Base-by-base conservation (phyloP, 805 yeast species). In the Wickerhamiella azymoides region DNA sequence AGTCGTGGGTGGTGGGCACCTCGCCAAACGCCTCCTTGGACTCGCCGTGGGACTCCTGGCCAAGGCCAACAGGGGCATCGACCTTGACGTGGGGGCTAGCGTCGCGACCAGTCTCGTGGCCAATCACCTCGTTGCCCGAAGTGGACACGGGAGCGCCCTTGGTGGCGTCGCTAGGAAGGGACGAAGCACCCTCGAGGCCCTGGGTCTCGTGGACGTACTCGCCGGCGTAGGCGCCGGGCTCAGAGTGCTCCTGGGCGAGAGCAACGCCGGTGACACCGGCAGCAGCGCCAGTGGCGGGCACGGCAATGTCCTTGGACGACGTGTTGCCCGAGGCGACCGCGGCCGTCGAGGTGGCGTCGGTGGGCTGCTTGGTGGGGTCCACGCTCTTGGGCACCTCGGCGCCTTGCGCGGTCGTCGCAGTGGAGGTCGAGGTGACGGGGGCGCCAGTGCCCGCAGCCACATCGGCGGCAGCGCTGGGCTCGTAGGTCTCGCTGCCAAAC, bases 61-160 rank as follows among this genome's bases (percentile, higher is more conserved):
- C n/a, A n/a, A n/a, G n/a, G 11, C 25, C 36, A 8, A 19, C 40
- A 24, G 58, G 53, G 10, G 54, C 48, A 21, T n/a, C 17, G n/a
- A 32, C 30, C 16, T 10, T 21, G 26, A 38, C 16, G 18, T 30
- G 33, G 16, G 10, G 39, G 21, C 42, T 18, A 7, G 48, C 6
- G 27, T n/a, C n/a, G n/a, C n/a, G n/a, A n/a, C n/a, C n/a, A n/a
- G n/a, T n/a, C 16, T 30, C 18, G 17, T 14, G 30, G 14, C 37
- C 35, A 13, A 19, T 19, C 33, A 25, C 30, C 2, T 36, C 39
- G 30, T 39, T 44, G 26, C 40, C 26, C 11, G 39, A 30, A 18
- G 38, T n/a, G 36, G 47, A 8, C 13, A 24, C 38, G 14, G 32
- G 39, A 17, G 42, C 39, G 18, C 41, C 14, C 3, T 25, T 36